Conservation (phyloP, 2,329 filamentous ascomycete genomes). For the Fusarium siculi region DNA sequence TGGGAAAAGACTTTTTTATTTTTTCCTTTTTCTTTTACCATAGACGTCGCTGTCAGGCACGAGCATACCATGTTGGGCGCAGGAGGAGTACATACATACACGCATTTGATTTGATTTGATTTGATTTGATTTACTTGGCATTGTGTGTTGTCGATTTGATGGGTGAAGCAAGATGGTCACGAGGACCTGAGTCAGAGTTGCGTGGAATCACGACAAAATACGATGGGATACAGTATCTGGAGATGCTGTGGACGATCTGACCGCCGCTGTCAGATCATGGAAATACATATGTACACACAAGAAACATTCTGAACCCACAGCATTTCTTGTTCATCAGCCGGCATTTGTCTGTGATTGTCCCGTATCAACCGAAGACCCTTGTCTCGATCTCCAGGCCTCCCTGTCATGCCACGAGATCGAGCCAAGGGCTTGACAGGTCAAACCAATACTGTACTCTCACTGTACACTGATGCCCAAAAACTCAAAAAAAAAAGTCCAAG, state of each 20-base stretch:
- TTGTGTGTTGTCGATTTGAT: not conserved
- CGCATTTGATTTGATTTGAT: not conserved
- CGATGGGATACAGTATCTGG: not conserved
- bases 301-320: not conserved
- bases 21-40: not conserved
- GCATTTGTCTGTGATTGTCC: not conserved
- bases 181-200: not conserved
- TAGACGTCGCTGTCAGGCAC: conserved; percentile 29
- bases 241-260: not conserved
- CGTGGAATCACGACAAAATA: not conserved
- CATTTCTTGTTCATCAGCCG: not conserved
- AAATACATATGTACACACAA: not conserved
- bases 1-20: conserved; percentile 2
- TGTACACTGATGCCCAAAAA: not conserved
- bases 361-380: conserved; percentile 6
- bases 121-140: not conserved
- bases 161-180: not conserved
- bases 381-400: conserved; percentile 35
- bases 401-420: conserved; percentile 31
- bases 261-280: conserved; percentile 4
- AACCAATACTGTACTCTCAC: not conserved
- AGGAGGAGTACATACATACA: not conserved
- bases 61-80: conserved; percentile 8
- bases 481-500: not conserved
- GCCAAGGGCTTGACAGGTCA: conserved; percentile 1